Evolutionary conservation across 305 asterid species (phyloP), one percentile per base, ranked within the genome.

Genomic region (Galium porrigens): DNA sequence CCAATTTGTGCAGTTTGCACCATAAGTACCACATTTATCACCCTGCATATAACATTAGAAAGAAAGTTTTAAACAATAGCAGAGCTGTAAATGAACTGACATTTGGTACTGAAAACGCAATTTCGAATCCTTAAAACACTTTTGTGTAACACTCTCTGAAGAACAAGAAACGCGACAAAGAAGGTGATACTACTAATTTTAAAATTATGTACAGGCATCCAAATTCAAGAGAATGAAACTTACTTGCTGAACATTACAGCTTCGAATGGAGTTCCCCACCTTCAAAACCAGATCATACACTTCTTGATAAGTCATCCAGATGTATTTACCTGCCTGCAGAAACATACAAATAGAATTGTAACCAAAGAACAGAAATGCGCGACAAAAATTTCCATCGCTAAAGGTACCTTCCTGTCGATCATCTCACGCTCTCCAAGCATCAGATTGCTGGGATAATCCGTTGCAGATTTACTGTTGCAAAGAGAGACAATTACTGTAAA

Each of bases 391-490:
- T 27, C 30, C 41, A 2, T 36, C 36, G 20, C 18, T 25, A 18
- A 52, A 36, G 12, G 14, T 32, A 84, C 96, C 86, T 85, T 80
- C 56, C 89, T 90, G 6, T 78, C 56, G 1, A 70, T 68, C 70
- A 83, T 77, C 74, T 86, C 86, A 41, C 96, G 79, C 81, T 86
- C 95, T 33, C 95, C 96, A 4, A 89, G 88, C 95, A 89, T 89
- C 56, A 62, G 64, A 68, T 86, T 89, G 49, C 65, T 62, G 34
- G 89, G 79, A 73, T 73, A 79, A 25, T 68, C 77, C 78, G 75
- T 69, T 70, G 79, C 86, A 58, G 96, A 86, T 58, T 56, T 73
- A 69, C 96, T 86, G 85, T 76, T 79, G 52, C 8, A 15, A 55
- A 10, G 59, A 66, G 18, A 25, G 1, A 27, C 0, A 27, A 61